Conservation (phyloP, 441 rosid species). For the Lepidium campestre region DNA sequence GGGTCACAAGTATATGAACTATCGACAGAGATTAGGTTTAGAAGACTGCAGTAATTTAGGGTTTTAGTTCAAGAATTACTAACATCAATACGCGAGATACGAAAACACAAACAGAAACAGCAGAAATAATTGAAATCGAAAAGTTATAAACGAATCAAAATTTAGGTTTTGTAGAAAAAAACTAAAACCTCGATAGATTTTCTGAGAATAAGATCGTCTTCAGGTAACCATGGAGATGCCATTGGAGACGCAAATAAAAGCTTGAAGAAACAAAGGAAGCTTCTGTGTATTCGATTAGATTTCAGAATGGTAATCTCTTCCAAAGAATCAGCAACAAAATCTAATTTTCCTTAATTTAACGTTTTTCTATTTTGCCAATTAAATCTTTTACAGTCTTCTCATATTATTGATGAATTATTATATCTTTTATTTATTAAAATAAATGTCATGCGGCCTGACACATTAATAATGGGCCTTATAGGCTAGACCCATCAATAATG, state of each 20-base stretch:
- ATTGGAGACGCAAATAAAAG: neutral
- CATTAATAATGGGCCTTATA: neutral
- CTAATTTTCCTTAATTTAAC: neutral
- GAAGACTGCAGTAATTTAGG: neutral
- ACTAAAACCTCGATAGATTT: conserved; percentile 51
- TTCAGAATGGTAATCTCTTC: neutral
- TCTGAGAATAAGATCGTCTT: conserved; percentile 52
- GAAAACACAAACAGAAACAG: neutral
- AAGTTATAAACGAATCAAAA: neutral
- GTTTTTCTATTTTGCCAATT: neutral
- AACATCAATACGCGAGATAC: neutral
- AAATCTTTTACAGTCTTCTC: neutral
- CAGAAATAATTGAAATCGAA: neutral
- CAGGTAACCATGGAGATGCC: conserved; percentile 39
- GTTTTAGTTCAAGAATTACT: neutral
- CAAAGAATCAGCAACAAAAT: neutral
- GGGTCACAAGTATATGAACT: neutral
- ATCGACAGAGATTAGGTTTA: neutral
- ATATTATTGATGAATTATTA: neutral
- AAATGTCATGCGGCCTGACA: neutral
- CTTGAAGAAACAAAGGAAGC: neutral
- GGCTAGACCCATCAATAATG: neutral
- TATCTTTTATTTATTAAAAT: neutral
- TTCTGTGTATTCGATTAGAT: neutral
- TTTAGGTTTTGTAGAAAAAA: conserved; percentile 4